Evolutionary conservation across 2,329 filamentous ascomycete genomes (phyloP).

Genomic region (Tricladium varicosporioides): DNA sequence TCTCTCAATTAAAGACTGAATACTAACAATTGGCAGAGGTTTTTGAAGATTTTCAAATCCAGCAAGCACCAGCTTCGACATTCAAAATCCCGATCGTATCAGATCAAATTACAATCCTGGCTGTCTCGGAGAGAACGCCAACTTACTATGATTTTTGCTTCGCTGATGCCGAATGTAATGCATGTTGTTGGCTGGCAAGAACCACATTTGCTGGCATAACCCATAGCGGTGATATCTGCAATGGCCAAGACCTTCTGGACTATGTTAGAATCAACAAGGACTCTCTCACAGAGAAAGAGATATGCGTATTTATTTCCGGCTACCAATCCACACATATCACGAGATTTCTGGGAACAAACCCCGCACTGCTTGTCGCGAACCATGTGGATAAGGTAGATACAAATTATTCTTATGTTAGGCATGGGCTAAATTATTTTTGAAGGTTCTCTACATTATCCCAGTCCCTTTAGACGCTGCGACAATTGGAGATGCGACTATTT

Average conservation of each 20-base stretch:
- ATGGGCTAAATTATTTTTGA: neutral
- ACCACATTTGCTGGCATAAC: constrained; percentile 21
- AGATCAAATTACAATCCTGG: constrained; percentile 24
- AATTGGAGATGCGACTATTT: constrained; percentile 28
- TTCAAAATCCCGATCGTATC: constrained; percentile 20
- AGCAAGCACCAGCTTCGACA: constrained; percentile 23
- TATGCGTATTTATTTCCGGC: constrained; percentile 28
- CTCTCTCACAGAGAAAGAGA: constrained; percentile 17
- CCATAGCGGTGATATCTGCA: constrained; percentile 26
- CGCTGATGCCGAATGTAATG: constrained; percentile 21
- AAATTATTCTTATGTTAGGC: neutral
- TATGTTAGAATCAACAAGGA: constrained; percentile 18
- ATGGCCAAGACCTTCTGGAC: constrained; percentile 21
- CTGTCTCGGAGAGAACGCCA: constrained; percentile 23
- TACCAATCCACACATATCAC: constrained; percentile 21
- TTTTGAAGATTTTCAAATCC: constrained; percentile 23
- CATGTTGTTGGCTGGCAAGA: constrained; percentile 22
- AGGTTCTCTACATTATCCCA: constrained; percentile 30
- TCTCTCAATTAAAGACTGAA: neutral
- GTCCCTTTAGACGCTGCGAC: constrained; percentile 29
- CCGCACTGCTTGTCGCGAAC: constrained; percentile 22
- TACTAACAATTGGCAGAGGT: constrained; percentile 7
- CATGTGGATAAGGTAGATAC: constrained; percentile 20
- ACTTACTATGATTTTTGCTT: constrained; percentile 32
- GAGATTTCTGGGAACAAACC: constrained; percentile 18